phyloP scores from a whole-genome alignment of 805 yeast genomes.

The Clavispora asparagi region DNA sequence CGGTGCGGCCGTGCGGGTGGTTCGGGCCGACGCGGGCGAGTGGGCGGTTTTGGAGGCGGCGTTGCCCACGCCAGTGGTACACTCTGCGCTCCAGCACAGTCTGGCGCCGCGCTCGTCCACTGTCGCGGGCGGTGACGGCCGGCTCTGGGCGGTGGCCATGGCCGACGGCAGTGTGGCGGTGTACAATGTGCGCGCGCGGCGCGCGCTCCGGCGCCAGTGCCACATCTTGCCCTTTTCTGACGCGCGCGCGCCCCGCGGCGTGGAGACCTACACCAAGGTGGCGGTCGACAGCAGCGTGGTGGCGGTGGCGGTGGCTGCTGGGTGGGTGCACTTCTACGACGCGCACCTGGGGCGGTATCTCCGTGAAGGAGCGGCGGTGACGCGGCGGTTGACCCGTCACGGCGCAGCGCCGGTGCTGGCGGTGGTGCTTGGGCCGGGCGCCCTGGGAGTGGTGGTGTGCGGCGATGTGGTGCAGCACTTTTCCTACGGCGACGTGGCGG shows the following conservation, averaged over 20 bases:
- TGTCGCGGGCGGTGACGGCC: constrained; percentile 39
- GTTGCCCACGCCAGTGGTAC: constrained; percentile 6
- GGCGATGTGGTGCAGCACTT: constrained; percentile 15
- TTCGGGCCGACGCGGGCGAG: constrained; percentile 11
- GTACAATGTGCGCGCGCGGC: constrained; percentile 34
- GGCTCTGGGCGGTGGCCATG: constrained; percentile 32
- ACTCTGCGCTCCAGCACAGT: background rate
- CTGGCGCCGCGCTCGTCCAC: background rate
- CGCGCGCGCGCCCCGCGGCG: constrained; percentile 15
- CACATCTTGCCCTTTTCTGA: constrained; percentile 13
- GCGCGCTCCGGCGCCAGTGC: constrained; percentile 7
- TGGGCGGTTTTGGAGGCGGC: constrained; percentile 1
- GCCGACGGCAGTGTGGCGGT: constrained; percentile 37
- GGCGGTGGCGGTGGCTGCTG: constrained; percentile 16
- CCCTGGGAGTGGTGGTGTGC: constrained; percentile 13
- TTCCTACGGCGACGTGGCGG: constrained; percentile 9
- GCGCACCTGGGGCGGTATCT: constrained; percentile 16
- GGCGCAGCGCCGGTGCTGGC: constrained; percentile 13
- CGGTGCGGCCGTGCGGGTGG: constrained; percentile 17
- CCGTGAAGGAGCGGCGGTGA: constrained; percentile 12
- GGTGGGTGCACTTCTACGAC: constrained; percentile 16
- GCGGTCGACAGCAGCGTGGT: constrained; percentile 31
- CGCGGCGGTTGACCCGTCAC: constrained; percentile 10
- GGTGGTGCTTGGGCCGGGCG: constrained; percentile 11
- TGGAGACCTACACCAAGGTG: constrained; percentile 23